Percentiles rank a stretch among this genome's conserved stretches.
Evolutionary conservation across 179 eudicot species (phyloP).

Genomic region (Silene coronaria): DNA sequence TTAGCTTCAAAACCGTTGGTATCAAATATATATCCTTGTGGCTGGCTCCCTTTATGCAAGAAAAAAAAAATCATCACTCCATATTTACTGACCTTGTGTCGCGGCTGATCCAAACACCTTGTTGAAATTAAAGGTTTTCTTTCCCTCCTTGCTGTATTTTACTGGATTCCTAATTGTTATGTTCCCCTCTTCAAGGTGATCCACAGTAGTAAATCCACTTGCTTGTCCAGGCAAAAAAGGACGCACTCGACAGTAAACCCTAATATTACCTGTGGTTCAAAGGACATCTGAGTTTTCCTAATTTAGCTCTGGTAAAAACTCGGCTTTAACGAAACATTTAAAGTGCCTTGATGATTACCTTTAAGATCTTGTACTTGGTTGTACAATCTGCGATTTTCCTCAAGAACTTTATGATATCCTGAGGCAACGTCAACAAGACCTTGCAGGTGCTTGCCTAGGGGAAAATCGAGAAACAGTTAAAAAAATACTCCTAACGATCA

Average conservation of each 20-base stretch:
- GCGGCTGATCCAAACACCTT: slow-evolving; percentile 53
- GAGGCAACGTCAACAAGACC: slow-evolving; percentile 84
- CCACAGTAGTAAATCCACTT: slow-evolving; percentile 31
- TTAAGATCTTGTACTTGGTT: slow-evolving; percentile 97
- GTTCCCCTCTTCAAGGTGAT: slow-evolving; percentile 39
- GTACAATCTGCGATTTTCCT: slow-evolving; percentile 86
- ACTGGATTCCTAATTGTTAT: slow-evolving; percentile 34
- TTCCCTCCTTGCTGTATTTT: slow-evolving; percentile 45
- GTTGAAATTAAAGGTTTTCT: slow-evolving; percentile 52
- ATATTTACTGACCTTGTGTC: slow-evolving; percentile 43
- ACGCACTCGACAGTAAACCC: slow-evolving; percentile 62
- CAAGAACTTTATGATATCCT: slow-evolving; percentile 85
- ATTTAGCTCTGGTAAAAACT: background rate
- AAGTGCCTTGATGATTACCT: slow-evolving; percentile 40
- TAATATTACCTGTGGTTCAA: slow-evolving; percentile 45
- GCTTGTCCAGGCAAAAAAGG: slow-evolving; percentile 47
- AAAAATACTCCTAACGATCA: background rate
- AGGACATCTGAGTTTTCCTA: background rate
- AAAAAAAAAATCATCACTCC: background rate
- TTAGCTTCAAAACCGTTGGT: too few species aligned
- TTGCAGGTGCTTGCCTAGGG: slow-evolving; percentile 59
- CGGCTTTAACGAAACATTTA: background rate
- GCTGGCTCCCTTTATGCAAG: too few species aligned
- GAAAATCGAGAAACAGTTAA: background rate
- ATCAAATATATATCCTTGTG: too few species aligned